phyloP scores from a whole-genome alignment of 177 flowering plant genomes.

The Tripterygium wilfordii region DNA sequence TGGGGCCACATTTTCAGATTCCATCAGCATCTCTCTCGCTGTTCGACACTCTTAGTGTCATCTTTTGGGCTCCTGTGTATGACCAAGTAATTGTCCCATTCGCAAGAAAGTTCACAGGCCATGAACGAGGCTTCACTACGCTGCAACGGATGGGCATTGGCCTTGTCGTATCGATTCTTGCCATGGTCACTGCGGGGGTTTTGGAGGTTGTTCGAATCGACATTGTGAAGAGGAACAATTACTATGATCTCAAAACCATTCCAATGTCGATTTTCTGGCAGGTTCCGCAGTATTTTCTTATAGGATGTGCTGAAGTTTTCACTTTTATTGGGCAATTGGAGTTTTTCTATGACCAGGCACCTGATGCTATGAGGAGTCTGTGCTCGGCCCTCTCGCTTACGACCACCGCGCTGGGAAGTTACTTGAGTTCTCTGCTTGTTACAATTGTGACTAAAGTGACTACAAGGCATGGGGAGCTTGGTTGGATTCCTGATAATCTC shows the following conservation, averaged over 20 bases:
- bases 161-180: constrained; percentile 22
- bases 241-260: constrained; percentile 16
- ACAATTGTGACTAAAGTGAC: constrained; percentile 22
- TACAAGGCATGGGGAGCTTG: constrained; percentile 22
- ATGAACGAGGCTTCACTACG: constrained; percentile 29
- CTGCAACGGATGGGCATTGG: constrained; percentile 43
- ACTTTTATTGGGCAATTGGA: constrained; percentile 35
- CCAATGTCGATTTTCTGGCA: constrained; percentile 45
- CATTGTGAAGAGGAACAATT: constrained; percentile 13
- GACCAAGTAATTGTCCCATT: constrained; percentile 28
- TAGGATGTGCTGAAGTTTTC: constrained; percentile 40
- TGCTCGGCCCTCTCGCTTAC: constrained; percentile 25
- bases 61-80: constrained; percentile 33
- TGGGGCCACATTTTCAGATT: constrained; percentile 18
- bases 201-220: constrained; percentile 23
- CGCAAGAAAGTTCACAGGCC: constrained; percentile 29
- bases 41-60: constrained; percentile 30
- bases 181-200: constrained; percentile 26
- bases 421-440: constrained; percentile 25
- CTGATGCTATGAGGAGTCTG: constrained; percentile 36
- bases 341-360: constrained; percentile 40
- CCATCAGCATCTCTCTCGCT: constrained; percentile 34
- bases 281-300: constrained; percentile 34
- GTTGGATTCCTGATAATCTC: constrained; percentile 41
- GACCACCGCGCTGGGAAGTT: constrained; percentile 28